These are phyloP conservation scores for Colletotrichum lini DNA, from an alignment of 2,329 filamentous ascomycete genomes.

Conservation along the genomic window DNA sequence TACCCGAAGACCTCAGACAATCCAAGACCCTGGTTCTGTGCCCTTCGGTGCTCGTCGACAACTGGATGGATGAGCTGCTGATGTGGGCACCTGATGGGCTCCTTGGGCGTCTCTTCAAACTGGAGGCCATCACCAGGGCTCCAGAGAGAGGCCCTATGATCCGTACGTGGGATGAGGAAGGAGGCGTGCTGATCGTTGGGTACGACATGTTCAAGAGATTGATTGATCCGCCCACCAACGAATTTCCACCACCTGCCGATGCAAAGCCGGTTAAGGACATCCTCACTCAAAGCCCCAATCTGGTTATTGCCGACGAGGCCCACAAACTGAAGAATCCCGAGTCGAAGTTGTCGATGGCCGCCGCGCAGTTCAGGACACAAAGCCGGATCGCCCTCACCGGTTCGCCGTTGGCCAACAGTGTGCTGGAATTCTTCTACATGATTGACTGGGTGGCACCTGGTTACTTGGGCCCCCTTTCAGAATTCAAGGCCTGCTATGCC, in stretches of 20 bases:
- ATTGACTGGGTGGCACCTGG: conserved; percentile 88
- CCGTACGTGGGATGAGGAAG: conserved; percentile 71
- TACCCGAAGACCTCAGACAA: conserved; percentile 75
- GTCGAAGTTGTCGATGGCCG: conserved; percentile 66
- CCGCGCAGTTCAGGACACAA: conserved; percentile 73
- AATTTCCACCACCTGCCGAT: conserved; percentile 40
- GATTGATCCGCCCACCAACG: conserved; percentile 48
- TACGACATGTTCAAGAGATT: conserved; percentile 76
- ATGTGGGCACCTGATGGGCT: conserved; percentile 74
- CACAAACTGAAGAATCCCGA: conserved; percentile 80
- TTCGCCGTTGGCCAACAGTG: conserved; percentile 87
- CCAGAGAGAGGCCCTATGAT: conserved; percentile 63
- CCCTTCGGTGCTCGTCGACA: conserved; percentile 81
- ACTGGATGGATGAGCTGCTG: conserved; percentile 85
- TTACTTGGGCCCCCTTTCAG: conserved; percentile 77
- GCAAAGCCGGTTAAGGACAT: conserved; percentile 51
- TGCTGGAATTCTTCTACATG: conserved; percentile 88
- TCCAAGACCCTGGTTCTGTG: conserved; percentile 81
- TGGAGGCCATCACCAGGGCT: conserved; percentile 60
- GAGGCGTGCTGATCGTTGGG: conserved; percentile 83
- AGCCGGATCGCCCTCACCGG: conserved; percentile 88
- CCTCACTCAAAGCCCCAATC: conserved; percentile 73
- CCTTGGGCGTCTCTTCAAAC: conserved; percentile 69
- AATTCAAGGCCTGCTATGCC: conserved; percentile 81
- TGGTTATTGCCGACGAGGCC: conserved; percentile 89